Conservation (phyloP, 2,329 filamentous ascomycete species). For the Trichoderma endophyticum region DNA sequence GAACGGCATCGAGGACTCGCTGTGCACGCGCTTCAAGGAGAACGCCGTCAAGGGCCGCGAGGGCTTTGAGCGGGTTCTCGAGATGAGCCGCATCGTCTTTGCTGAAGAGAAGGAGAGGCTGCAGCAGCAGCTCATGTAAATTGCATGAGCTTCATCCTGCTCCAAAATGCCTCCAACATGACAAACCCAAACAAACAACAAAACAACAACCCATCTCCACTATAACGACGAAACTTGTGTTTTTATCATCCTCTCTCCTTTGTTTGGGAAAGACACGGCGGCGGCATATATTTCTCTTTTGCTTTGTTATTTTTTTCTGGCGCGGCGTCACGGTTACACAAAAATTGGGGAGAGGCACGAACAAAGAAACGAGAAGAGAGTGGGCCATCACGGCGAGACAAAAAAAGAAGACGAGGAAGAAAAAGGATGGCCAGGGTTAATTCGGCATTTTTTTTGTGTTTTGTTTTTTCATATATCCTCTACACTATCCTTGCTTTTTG, state of each 20-base stretch:
- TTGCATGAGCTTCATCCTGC: not conserved
- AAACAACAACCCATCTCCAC: conserved; percentile 9
- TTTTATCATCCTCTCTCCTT: not conserved
- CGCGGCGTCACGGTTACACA: conserved; percentile 2
- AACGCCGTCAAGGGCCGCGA: conserved; percentile 88
- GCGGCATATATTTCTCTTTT: not conserved
- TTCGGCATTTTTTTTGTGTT: not conserved
- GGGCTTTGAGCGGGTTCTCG: conserved; percentile 91
- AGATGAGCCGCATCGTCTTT: conserved; percentile 89
- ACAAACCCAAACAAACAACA: not conserved
- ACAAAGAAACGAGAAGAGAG: not conserved
- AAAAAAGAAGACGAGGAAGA: not conserved
- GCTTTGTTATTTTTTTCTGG: not conserved
- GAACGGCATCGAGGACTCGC: conserved; percentile 91
- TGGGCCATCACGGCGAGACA: not conserved
- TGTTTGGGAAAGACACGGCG: conserved; percentile 9
- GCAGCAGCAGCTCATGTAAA: conserved; percentile 22
- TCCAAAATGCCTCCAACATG: not conserved
- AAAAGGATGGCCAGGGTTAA: conserved; percentile 10
- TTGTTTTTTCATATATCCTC: not conserved
- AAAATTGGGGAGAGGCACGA: not conserved
- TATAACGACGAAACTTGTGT: conserved; percentile 4
- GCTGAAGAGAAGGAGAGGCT: conserved; percentile 75
- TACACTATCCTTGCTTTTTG: not conserved
- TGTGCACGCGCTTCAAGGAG: conserved; percentile 83